A percentile compares a stretch with the other conserved stretches of the same genome.
These are phyloP conservation scores for Pythium dissimile DNA, from an alignment of 352 stramenopile genomes.

Conservation along the genomic window DNA sequence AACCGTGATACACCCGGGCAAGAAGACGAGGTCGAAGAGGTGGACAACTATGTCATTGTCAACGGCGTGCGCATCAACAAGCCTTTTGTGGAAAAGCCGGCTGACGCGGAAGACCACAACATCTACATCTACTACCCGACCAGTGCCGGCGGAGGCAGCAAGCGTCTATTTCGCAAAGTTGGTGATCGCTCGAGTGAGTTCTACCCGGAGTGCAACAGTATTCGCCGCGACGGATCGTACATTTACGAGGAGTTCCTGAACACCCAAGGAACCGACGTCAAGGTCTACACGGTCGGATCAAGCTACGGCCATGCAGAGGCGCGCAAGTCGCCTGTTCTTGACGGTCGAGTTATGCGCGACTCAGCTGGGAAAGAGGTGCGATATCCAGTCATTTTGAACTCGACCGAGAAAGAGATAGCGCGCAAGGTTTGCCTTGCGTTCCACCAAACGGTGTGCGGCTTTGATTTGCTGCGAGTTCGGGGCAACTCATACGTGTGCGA, in stretches of 20 bases:
- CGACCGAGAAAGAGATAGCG: slow-evolving; percentile 98
- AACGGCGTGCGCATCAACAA: slow-evolving; percentile 98
- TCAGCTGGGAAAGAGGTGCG: slow-evolving; percentile 97
- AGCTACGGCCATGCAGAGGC: slow-evolving; percentile 99
- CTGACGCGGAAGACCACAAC: slow-evolving; percentile 99
- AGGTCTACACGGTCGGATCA: slow-evolving; percentile 98
- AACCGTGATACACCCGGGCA: slow-evolving; percentile 88
- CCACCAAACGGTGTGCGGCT: slow-evolving; percentile 98
- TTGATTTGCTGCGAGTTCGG: slow-evolving; percentile 95
- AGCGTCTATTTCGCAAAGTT: slow-evolving; percentile 99
- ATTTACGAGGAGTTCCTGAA: slow-evolving; percentile 99
- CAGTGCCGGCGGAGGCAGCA: slow-evolving; percentile 96
- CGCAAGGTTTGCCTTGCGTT: slow-evolving; percentile 93
- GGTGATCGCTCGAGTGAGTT: slow-evolving; percentile 93
- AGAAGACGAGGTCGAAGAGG: slow-evolving; percentile 68
- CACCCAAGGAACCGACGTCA: slow-evolving; percentile 99
- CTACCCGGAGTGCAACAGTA: slow-evolving; percentile 95
- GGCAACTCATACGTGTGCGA: slow-evolving; percentile 97
- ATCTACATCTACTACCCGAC: slow-evolving; percentile 99
- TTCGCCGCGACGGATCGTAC: slow-evolving; percentile 94
- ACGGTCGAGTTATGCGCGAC: slow-evolving; percentile 93
- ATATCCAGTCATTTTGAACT: slow-evolving; percentile 99
- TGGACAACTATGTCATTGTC: slow-evolving; percentile 85
- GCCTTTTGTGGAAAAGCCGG: slow-evolving; percentile 99
- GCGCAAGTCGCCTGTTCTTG: slow-evolving; percentile 97